These are phyloP conservation scores for Centella asiatica DNA, from an alignment of 129 eudicot genomes.

Conservation along the genomic window DNA sequence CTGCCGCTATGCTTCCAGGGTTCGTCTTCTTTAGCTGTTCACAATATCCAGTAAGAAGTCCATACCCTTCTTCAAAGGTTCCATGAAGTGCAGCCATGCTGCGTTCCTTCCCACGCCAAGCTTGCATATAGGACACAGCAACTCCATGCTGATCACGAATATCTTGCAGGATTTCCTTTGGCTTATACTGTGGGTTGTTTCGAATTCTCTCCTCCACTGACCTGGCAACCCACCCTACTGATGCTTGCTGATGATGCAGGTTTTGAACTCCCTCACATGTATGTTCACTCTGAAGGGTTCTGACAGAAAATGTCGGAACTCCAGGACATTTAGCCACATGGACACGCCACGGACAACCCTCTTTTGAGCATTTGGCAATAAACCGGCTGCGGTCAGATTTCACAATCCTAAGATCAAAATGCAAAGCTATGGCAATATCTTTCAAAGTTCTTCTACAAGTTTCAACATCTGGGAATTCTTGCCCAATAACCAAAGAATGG, in stretches of 20 bases:
- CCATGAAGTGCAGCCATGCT: slow-evolving; percentile 99
- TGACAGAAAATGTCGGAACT: slow-evolving; percentile 74
- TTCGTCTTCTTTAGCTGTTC: slow-evolving; percentile 74
- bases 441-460: slow-evolving; percentile 79
- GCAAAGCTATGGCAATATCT: slow-evolving; percentile 78
- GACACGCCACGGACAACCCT: slow-evolving; percentile 99
- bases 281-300: slow-evolving; percentile 77
- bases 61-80: slow-evolving; percentile 91
- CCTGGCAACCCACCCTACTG: slow-evolving; percentile 97
- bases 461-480: slow-evolving; percentile 95
- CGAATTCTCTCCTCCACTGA: slow-evolving; percentile 77
- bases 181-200: slow-evolving; percentile 87
- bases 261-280: slow-evolving; percentile 86
- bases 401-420: slow-evolving; percentile 89
- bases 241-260: slow-evolving; percentile 96
- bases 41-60: slow-evolving; percentile 76
- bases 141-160: slow-evolving; percentile 92
- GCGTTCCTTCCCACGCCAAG: slow-evolving; percentile 98
- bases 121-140: slow-evolving; percentile 98
- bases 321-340: slow-evolving; percentile 91
- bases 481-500: slow-evolving; percentile 59
- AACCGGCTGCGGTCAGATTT: slow-evolving; percentile 96
- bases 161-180: slow-evolving; percentile 91
- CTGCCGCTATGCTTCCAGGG: slow-evolving; percentile 84
- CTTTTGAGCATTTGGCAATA: slow-evolving; percentile 91